Evolutionary conservation across 2,329 filamentous ascomycete species (phyloP), one percentile per base, ranked within the genome.

Genomic region (Aureobasidium leucospermi): DNA sequence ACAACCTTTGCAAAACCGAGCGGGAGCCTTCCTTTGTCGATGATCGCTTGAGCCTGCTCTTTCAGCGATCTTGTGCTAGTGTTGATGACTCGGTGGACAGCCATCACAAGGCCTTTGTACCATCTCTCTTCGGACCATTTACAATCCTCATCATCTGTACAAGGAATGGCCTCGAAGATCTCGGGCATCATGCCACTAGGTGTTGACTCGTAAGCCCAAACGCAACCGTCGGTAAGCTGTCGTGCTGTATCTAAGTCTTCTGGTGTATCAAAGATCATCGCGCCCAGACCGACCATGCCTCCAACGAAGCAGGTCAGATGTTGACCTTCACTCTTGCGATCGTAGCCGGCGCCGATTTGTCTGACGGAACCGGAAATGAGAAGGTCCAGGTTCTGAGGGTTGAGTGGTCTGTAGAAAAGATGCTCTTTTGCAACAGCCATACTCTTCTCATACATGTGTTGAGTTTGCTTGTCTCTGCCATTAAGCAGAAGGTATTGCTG

Each of bases 281-380:
- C 84, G 1, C 82, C 85, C 38, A 91, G 78, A 1, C 78, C 87
- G 47, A 88, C 85, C 76, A 87, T 85, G 9, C 86, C 88, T 6
- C 87, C 87, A 3, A 82, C 76, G 67, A 89, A 91, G 71, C 87
- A 91, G 3, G 81, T 80, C 1, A 89, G 75, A 68, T 90, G 88
- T 60, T 86, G 82, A 10, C 76, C 72, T 41, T 76, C 73, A 1
- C 69, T 65, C 45, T 72, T 65, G 0, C 76, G 66, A 29, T 64
- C 66, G 56, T 55, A 64, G 51, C 11, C 60, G 29, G 38, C 38
- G 10, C 60, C 60, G n/a, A 45, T 38, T n/a, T 59, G 43, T 65
- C 63, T 66, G 11, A 75, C 72, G 62, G 79, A 76, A 10, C 80
- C 81, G 2, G 81, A 77, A 58, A 83, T 74, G 8, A 80, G 69